A percentile compares a stretch with the other conserved stretches of the same genome.
Evolutionary conservation across 2,329 filamentous ascomycete species (phyloP).

Genomic region (Fusarium duplospermum): DNA sequence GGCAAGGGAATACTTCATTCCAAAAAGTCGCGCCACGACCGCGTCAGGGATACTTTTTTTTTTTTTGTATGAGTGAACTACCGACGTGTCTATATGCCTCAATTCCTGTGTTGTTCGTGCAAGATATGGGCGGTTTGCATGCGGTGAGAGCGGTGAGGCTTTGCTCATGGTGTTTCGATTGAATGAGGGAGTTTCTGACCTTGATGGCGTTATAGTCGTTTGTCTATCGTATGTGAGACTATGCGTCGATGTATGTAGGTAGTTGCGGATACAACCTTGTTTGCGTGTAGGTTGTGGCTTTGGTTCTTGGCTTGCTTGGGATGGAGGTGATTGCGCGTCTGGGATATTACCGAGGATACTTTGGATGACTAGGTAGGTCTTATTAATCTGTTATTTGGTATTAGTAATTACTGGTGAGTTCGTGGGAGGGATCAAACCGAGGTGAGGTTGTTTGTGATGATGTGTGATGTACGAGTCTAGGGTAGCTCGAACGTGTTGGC

Average conservation of each 20-base stretch:
- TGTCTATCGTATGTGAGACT: background rate
- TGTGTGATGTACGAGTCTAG: background rate
- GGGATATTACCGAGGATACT: background rate
- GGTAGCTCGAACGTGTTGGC: background rate
- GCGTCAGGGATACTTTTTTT: background rate
- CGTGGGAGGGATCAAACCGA: background rate
- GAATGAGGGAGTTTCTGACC: background rate
- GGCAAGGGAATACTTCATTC: background rate
- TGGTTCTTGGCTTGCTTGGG: background rate
- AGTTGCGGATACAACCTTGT: background rate
- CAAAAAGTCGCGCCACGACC: slow-evolving; percentile 6
- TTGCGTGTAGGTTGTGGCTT: background rate
- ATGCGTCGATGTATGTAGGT: background rate
- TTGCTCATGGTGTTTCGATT: background rate
- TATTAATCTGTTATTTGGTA: background rate
- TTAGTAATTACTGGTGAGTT: background rate
- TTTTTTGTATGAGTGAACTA: background rate
- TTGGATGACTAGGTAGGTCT: background rate
- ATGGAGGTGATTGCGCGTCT: background rate
- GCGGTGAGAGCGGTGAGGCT: slow-evolving; percentile 1
- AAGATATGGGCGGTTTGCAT: background rate
- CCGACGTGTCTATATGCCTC: slow-evolving; percentile 21
- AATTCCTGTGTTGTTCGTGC: slow-evolving; percentile 9
- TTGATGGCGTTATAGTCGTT: background rate
- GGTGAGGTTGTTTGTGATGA: background rate